These are phyloP conservation scores for Kwoniella heveanensis DNA, from an alignment of 768 basidiomycete species.

Conservation along the genomic window DNA sequence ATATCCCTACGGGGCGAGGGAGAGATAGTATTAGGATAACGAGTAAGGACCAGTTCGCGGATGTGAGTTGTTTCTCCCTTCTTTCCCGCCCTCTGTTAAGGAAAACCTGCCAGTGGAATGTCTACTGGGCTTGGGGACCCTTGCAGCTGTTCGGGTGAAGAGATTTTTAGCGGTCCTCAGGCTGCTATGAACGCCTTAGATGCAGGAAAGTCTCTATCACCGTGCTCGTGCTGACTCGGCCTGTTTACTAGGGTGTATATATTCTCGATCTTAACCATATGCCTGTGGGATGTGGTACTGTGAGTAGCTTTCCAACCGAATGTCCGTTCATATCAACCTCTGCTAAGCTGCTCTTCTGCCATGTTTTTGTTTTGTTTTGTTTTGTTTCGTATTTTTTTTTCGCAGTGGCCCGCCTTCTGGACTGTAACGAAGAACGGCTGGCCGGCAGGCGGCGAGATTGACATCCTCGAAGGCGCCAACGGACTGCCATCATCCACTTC, in stretches of 20 bases:
- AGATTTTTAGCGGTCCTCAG: no score
- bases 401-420: constrained; percentile 56
- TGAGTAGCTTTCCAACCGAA: no score
- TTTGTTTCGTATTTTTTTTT: neutral
- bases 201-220: no score
- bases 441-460: constrained; percentile 55
- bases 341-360: no score
- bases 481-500: constrained; percentile 39
- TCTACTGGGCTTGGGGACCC: no score
- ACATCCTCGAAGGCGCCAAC: constrained; percentile 55
- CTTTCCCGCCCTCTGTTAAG: neutral
- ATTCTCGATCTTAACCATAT: constrained; percentile 54
- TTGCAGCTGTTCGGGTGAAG: neutral
- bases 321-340: no score
- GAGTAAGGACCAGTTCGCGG: constrained; percentile 50
- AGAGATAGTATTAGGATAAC: constrained; percentile 51
- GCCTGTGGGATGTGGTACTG: constrained; percentile 55
- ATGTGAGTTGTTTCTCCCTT: constrained; percentile 34
- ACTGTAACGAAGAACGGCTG: constrained; percentile 48
- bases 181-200: no score
- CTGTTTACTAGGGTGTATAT: constrained; percentile 46
- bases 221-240: constrained; percentile 9
- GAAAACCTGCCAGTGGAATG: neutral
- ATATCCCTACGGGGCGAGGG: constrained; percentile 45
- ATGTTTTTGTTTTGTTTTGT: no score